Evolutionary conservation across 2,329 filamentous ascomycete genomes (phyloP).

Genomic region (Colletotrichum scovillei): DNA sequence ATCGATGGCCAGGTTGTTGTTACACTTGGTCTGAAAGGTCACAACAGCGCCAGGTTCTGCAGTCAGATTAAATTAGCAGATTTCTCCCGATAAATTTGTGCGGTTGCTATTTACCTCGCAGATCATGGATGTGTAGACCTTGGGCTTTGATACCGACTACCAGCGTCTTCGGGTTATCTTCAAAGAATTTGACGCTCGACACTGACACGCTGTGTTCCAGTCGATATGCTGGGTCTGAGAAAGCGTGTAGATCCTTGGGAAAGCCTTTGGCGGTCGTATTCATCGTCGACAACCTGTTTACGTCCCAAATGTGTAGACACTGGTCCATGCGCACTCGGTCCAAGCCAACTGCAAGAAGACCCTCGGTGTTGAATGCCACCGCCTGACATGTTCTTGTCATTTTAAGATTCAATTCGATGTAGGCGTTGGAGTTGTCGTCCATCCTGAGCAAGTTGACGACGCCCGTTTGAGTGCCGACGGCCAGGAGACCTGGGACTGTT

Average conservation of each 20-base stretch:
- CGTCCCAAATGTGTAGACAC: constrained; percentile 86
- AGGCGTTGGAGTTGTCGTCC: constrained; percentile 75
- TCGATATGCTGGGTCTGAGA: constrained; percentile 68
- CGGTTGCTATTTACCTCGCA: constrained; percentile 68
- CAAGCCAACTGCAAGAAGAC: constrained; percentile 80
- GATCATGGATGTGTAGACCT: constrained; percentile 80
- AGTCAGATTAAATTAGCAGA: constrained; percentile 42
- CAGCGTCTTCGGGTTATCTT: constrained; percentile 79
- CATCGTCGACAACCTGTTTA: constrained; percentile 69
- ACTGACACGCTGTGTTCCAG: constrained; percentile 78
- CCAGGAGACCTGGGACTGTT: constrained; percentile 72
- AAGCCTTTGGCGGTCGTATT: constrained; percentile 62
- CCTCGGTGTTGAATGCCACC: constrained; percentile 80
- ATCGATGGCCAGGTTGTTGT: constrained; percentile 81
- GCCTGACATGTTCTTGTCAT: constrained; percentile 83
- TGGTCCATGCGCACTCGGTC: constrained; percentile 85
- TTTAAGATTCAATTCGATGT: constrained; percentile 76
- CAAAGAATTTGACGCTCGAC: constrained; percentile 85
- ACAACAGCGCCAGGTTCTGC: constrained; percentile 63
- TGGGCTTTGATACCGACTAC: constrained; percentile 81
- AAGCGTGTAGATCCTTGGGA: constrained; percentile 57
- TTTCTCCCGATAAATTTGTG: not conserved
- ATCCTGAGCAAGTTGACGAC: constrained; percentile 81
- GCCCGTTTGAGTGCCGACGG: constrained; percentile 79
- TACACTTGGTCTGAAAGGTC: constrained; percentile 74